These are phyloP conservation scores for Boletus bicolor DNA, from an alignment of 768 basidiomycete species.

Conservation along the genomic window DNA sequence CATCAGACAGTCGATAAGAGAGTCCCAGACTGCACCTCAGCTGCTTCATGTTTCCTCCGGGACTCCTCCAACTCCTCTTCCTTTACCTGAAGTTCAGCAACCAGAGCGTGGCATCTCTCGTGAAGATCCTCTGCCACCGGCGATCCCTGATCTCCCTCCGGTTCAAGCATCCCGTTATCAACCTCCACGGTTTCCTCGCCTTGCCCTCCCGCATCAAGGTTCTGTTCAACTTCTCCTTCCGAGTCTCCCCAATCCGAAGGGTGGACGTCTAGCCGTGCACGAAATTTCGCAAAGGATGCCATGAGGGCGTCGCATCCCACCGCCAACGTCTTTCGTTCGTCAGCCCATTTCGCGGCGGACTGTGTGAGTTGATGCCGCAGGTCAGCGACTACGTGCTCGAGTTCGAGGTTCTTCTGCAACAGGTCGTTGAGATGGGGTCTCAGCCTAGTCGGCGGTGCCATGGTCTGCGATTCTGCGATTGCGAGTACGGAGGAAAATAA, in stretches of 20 bases:
- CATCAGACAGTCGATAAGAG: background rate
- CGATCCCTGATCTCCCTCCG: constrained; percentile 11
- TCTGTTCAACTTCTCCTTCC: constrained; percentile 26
- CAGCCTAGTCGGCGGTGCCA: constrained; percentile 25
- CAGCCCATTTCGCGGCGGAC: constrained; percentile 28
- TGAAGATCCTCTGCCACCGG: constrained; percentile 1
- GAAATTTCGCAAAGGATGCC: constrained; percentile 32
- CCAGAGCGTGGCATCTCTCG: constrained; percentile 18
- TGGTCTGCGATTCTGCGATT: constrained; percentile 2
- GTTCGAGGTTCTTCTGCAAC: constrained; percentile 28
- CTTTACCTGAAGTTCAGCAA: constrained; percentile 17
- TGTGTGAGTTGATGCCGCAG: constrained; percentile 28
- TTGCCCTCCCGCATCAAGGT: constrained; percentile 14
- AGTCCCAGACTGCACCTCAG: constrained; percentile 20
- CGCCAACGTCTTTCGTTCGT: constrained; percentile 25
- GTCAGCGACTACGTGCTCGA: constrained; percentile 28
- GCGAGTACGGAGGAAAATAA: background rate
- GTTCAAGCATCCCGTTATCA: constrained; percentile 1
- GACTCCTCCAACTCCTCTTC: constrained; percentile 19
- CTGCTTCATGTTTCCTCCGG: constrained; percentile 9
- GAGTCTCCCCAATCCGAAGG: constrained; percentile 20
- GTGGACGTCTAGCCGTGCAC: constrained; percentile 23
- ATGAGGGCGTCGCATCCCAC: constrained; percentile 25
- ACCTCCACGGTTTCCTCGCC: constrained; percentile 17
- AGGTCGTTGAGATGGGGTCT: constrained; percentile 29